Percentiles rank a stretch among this genome's conserved stretches.
Conservation (phyloP, 2,329 filamentous ascomycete species). For the Curvularia sp. region DNA sequence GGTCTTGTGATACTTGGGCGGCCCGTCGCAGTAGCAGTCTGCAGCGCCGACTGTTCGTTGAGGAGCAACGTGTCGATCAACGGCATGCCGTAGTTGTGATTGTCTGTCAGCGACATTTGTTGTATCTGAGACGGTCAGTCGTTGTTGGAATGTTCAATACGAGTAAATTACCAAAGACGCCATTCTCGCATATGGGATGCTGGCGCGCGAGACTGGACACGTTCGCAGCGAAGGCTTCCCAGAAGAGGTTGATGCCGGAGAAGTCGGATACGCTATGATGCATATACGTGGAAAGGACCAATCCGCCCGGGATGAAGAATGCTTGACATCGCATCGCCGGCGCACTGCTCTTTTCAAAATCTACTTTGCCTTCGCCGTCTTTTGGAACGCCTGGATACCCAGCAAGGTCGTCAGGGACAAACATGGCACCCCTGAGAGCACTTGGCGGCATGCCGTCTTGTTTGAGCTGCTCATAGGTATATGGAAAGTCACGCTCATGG, state of each 20-base stretch:
- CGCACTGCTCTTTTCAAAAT: conserved; percentile 34
- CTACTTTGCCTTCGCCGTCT: conserved; percentile 40
- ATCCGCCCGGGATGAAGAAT: conserved; percentile 47
- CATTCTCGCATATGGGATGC: conserved; percentile 17
- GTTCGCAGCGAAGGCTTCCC: conserved; percentile 34
- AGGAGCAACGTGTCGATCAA: conserved; percentile 31
- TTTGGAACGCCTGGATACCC: conserved; percentile 37
- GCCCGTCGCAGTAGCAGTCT: conserved; percentile 40
- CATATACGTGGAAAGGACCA: conserved; percentile 46
- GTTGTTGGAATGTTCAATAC: conserved; percentile 1
- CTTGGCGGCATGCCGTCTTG: conserved; percentile 43
- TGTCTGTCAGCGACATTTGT: conserved; percentile 33
- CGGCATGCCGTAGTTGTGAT: conserved; percentile 29
- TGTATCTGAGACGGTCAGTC: conserved; percentile 28
- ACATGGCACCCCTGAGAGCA: conserved; percentile 39
- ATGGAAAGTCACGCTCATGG: conserved; percentile 27
- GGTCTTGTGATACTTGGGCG: conserved; percentile 37
- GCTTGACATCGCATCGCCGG: conserved; percentile 45
- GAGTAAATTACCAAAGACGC: conserved; percentile 20
- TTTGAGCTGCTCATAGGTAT: conserved; percentile 43
- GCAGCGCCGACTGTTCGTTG: conserved; percentile 19
- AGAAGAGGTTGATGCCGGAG: conserved; percentile 40
- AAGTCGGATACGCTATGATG: conserved; percentile 46
- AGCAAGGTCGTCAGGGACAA: conserved; percentile 41
- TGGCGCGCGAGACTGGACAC: conserved; percentile 32